Conservation (phyloP, 495 filamentous ascomycete genomes). For the Penicillium cataractarum region DNA sequence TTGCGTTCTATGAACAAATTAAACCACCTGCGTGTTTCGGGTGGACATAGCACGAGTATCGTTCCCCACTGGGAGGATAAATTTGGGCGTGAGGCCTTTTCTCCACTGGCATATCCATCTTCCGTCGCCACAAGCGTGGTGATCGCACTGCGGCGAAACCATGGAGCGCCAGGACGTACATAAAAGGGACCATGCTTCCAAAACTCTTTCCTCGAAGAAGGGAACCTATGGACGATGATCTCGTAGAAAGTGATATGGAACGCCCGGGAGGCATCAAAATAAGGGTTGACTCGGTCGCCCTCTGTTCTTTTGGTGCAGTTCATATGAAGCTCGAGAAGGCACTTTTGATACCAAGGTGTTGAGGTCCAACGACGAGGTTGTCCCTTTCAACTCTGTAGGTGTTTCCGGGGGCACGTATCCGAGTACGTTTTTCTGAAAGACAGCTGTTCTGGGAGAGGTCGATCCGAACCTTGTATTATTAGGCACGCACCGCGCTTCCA, state of each 20-base stretch:
- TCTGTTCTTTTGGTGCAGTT: not conserved
- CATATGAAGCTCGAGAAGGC: not conserved
- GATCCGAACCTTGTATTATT: not conserved
- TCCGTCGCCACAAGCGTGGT: not conserved
- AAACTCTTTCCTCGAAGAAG: not conserved
- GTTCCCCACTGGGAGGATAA: not conserved
- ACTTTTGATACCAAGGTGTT: not conserved
- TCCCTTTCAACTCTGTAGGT: not conserved
- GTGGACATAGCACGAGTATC: not conserved
- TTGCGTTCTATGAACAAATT: not conserved
- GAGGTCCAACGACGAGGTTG: not conserved
- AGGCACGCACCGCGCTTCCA: not conserved
- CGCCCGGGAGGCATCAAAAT: not conserved
- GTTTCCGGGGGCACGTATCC: not conserved
- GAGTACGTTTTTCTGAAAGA: not conserved
- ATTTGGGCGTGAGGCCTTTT: not conserved
- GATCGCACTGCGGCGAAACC: not conserved
- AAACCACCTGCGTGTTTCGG: not conserved
- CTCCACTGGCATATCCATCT: not conserved
- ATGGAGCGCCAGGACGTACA: not conserved
- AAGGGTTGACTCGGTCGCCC: not conserved
- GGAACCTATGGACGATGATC: not conserved
- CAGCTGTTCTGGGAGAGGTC: not conserved
- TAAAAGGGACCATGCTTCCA: not conserved
- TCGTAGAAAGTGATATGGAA: slow-evolving; percentile 1